phyloP scores from a whole-genome alignment of 805 yeast species.

The Saturnispora serradocipensis region DNA sequence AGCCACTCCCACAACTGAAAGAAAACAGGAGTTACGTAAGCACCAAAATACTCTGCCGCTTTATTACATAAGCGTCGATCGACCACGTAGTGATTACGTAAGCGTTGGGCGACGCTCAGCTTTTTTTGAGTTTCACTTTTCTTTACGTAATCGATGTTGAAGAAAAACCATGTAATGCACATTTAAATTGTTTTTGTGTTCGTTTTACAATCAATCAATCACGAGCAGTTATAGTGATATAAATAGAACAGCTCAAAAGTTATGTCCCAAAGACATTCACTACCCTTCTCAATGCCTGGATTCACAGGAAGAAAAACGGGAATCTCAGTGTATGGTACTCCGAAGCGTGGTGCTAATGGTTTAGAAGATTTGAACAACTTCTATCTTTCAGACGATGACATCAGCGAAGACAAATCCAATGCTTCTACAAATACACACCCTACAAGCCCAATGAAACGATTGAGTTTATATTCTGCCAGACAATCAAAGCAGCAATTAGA shows the following conservation, averaged over 20 bases:
- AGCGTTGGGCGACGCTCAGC: neutral
- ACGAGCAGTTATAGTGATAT: neutral
- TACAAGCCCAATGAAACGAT: constrained; percentile 10
- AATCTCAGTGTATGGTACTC: constrained; percentile 25
- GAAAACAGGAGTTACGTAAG: neutral
- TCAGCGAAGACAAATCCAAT: constrained; percentile 11
- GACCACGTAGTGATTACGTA: neutral
- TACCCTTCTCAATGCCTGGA: constrained; percentile 31
- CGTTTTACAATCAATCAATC: neutral
- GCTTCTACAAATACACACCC: neutral
- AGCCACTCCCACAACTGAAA: neutral
- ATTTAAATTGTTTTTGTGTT: neutral
- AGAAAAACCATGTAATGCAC: neutral
- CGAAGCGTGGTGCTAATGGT: constrained; percentile 47
- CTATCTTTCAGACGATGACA: constrained; percentile 43
- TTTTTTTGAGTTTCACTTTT: neutral
- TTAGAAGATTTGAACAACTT: constrained; percentile 67
- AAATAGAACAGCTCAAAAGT: neutral
- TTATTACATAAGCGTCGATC: neutral
- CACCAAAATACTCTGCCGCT: neutral
- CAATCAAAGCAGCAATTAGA: neutral
- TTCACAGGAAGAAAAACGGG: constrained; percentile 61
- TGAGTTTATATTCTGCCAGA: constrained; percentile 2
- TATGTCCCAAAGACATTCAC: constrained; percentile 4
- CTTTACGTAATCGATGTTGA: neutral